Conservation (phyloP, 176 grass and related monocot genomes). For the Otatea glauca region DNA sequence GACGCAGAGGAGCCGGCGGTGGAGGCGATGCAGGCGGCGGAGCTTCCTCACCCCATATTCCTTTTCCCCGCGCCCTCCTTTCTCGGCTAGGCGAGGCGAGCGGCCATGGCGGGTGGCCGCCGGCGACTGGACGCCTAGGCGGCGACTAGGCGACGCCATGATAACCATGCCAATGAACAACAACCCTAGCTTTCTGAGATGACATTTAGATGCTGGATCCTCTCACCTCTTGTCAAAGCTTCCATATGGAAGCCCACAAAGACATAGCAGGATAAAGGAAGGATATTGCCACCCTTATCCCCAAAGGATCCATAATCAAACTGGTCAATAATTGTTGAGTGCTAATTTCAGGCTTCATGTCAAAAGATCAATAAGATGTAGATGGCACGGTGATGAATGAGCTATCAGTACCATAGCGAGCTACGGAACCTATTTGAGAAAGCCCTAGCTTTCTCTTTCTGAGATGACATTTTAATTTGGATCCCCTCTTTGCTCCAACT, state of each 20-base stretch:
- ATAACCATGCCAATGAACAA: constrained; percentile 42
- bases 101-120: too few relatives aligned
- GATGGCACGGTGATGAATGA: neutral
- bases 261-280: constrained; percentile 18
- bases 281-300: constrained; percentile 28
- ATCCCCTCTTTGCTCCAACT: constrained; percentile 22
- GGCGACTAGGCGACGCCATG: too few relatives aligned
- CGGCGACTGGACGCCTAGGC: too few relatives aligned
- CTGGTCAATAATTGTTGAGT: neutral
- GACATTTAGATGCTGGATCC: constrained; percentile 55
- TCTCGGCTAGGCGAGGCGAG: too few relatives aligned
- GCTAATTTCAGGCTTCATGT: neutral
- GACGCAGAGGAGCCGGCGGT: too few relatives aligned
- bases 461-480: constrained; percentile 43
- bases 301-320: constrained; percentile 42
- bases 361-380: neutral
- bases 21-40: too few relatives aligned
- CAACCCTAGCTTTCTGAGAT: constrained; percentile 56
- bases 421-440: constrained; percentile 33
- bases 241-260: constrained; percentile 3
- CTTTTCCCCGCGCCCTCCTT: too few relatives aligned
- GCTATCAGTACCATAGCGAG: constrained; percentile 31
- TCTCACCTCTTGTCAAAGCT: neutral
- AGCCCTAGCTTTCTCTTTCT: constrained; percentile 14
- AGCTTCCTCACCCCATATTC: too few relatives aligned